Evolutionary conservation across 805 yeast genomes (phyloP).

Genomic region (Sugiyamaella lignohabitans): DNA sequence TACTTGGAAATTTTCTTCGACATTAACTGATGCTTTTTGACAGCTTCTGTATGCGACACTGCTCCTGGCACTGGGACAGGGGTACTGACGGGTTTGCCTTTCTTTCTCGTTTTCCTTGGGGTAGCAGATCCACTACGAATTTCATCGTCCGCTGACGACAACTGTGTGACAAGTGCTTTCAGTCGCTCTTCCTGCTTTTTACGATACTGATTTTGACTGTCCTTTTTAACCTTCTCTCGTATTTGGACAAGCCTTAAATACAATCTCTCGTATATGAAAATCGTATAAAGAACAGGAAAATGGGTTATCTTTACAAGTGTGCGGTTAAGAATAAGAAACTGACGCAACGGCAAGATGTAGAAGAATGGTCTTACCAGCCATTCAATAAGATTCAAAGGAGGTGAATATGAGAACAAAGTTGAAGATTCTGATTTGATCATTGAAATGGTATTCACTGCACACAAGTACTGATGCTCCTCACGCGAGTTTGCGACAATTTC

Average conservation of each 20-base stretch:
- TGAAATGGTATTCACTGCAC: constrained; percentile 34
- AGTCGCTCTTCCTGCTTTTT: constrained; percentile 7
- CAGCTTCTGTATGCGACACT: constrained; percentile 8
- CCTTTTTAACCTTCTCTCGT: constrained; percentile 1
- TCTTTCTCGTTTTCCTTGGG: constrained; percentile 4
- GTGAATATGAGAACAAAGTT: constrained; percentile 31
- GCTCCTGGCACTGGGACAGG: neutral
- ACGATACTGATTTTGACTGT: constrained; percentile 6
- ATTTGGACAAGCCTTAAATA: constrained; percentile 16
- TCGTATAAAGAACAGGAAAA: constrained; percentile 31
- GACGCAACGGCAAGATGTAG: constrained; percentile 27
- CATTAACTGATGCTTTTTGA: neutral
- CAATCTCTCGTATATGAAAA: constrained; percentile 31
- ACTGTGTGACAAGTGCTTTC: neutral
- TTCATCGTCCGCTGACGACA: neutral
- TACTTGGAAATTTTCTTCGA: constrained; percentile 21
- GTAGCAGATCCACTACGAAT: neutral
- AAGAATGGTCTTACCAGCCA: constrained; percentile 30
- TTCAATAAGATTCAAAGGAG: constrained; percentile 33
- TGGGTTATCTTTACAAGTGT: constrained; percentile 34
- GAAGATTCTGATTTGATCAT: constrained; percentile 34
- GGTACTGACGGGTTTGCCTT: constrained; percentile 8
- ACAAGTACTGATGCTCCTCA: constrained; percentile 35
- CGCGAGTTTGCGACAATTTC: constrained; percentile 31
- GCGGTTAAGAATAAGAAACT: constrained; percentile 30